These are phyloP conservation scores for Zarea fungicola DNA, from an alignment of 2,329 filamentous ascomycete genomes.

Conservation along the genomic window DNA sequence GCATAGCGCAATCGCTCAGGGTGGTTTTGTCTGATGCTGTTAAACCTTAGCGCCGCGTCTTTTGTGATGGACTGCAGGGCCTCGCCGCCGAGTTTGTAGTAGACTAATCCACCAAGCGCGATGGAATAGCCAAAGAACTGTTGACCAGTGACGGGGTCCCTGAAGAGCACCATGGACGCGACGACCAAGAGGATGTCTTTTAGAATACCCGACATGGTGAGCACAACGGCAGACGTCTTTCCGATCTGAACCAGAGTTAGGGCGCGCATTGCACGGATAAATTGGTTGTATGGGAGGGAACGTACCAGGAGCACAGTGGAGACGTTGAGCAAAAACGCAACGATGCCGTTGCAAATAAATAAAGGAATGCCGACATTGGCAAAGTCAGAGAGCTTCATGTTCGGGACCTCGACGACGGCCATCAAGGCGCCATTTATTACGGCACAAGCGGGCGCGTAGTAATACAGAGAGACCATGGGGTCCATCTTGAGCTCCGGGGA, in stretches of 20 bases:
- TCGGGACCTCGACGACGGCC: conserved; percentile 67
- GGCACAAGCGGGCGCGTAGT: conserved; percentile 81
- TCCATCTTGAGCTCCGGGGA: conserved; percentile 89
- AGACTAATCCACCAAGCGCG: conserved; percentile 68
- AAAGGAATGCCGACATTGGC: conserved; percentile 67
- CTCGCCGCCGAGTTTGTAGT: conserved; percentile 69
- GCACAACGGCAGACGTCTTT: conserved; percentile 79
- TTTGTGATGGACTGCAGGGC: background rate
- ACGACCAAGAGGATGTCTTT: conserved; percentile 81
- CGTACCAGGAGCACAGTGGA: conserved; percentile 81
- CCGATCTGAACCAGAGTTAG: conserved; percentile 57
- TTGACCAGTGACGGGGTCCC: conserved; percentile 65
- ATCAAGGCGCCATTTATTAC: conserved; percentile 73
- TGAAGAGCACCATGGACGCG: conserved; percentile 78
- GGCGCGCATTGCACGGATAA: no score
- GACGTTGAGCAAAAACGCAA: conserved; percentile 77
- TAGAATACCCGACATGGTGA: conserved; percentile 81
- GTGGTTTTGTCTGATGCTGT: conserved; percentile 1
- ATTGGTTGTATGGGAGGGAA: no score
- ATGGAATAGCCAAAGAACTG: conserved; percentile 84
- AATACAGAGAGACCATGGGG: conserved; percentile 81
- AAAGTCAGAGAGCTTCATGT: conserved; percentile 63
- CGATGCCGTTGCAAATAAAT: conserved; percentile 69
- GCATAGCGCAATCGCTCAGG: background rate
- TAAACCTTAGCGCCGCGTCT: background rate